phyloP scores from a whole-genome alignment of 768 basidiomycete genomes.

The Podaxis rugospora region DNA sequence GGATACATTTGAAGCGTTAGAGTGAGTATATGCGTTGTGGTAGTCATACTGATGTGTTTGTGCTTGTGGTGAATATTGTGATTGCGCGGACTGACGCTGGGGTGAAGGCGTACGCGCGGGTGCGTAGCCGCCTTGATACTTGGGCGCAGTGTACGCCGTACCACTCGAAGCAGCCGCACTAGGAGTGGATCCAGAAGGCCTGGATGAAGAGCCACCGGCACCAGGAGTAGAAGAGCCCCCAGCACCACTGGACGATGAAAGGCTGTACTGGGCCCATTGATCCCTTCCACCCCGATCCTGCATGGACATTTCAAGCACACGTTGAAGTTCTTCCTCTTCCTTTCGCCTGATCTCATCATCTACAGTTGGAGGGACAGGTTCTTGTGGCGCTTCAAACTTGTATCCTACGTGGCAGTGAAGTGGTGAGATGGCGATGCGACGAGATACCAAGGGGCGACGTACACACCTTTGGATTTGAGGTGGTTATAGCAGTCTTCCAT shows the following conservation, averaged over 20 bases:
- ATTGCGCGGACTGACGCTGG: slow-evolving; percentile 17
- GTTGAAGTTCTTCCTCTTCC: slow-evolving; percentile 94
- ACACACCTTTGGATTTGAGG: slow-evolving; percentile 76
- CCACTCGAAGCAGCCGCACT: slow-evolving; percentile 16
- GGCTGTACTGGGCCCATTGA: slow-evolving; percentile 44
- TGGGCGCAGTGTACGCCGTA: slow-evolving; percentile 25
- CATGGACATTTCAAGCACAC: slow-evolving; percentile 90
- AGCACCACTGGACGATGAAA: slow-evolving; percentile 30
- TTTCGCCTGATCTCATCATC: slow-evolving; percentile 78
- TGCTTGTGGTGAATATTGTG: slow-evolving; percentile 12
- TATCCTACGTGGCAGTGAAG: slow-evolving; percentile 44
- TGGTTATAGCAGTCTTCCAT: slow-evolving; percentile 88
- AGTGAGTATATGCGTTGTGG: not conserved
- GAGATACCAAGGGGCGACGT: not conserved
- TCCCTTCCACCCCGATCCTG: slow-evolving; percentile 81
- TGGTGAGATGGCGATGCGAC: not conserved
- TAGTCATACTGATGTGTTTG: slow-evolving; percentile 11
- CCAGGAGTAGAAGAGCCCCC: slow-evolving; percentile 16
- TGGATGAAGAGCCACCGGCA: slow-evolving; percentile 2
- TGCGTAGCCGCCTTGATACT: slow-evolving; percentile 51
- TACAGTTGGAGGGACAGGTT: slow-evolving; percentile 62
- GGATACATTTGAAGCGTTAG: slow-evolving; percentile 3
- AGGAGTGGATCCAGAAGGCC: slow-evolving; percentile 15
- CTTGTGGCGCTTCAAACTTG: slow-evolving; percentile 60
- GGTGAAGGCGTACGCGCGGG: slow-evolving; percentile 50